phyloP scores from a whole-genome alignment of 257 asterid genomes.

The Phtheirospermum japonicum region DNA sequence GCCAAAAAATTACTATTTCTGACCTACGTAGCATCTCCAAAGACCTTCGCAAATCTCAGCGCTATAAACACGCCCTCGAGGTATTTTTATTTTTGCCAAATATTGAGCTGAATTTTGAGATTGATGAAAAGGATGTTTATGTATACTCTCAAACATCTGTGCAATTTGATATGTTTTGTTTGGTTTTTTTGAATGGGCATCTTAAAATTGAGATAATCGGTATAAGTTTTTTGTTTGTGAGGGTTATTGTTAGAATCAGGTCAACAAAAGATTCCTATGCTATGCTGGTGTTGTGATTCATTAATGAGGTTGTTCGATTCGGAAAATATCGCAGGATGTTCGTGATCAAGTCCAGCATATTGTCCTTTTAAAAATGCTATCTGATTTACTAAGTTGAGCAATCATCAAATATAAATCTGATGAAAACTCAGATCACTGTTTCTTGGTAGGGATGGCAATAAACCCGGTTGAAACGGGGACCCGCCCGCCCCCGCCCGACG shows the following conservation, averaged over 20 bases:
- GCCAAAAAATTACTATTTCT: constrained; percentile 45
- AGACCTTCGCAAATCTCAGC: constrained; percentile 65
- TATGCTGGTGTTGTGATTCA: too few species aligned
- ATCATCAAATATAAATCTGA: too few species aligned
- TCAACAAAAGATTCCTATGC: too few species aligned
- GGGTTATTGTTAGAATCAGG: neutral
- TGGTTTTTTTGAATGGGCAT: neutral
- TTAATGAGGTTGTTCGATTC: too few species aligned
- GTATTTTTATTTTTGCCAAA: constrained; percentile 31
- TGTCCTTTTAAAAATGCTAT: too few species aligned
- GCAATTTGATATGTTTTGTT: constrained; percentile 2
- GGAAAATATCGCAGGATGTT: too few species aligned
- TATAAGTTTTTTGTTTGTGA: neutral
- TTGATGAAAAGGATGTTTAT: neutral
- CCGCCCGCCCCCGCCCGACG: too few species aligned
- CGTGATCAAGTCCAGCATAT: too few species aligned
- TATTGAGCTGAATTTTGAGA: neutral
- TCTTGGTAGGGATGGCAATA: too few species aligned
- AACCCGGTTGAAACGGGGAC: too few species aligned
- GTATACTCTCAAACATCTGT: neutral
- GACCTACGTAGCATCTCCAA: constrained; percentile 78
- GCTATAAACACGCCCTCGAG: constrained; percentile 95
- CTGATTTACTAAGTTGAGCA: too few species aligned
- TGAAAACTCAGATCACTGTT: too few species aligned
- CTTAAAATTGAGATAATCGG: constrained; percentile 11